Percentiles rank a stretch among this genome's conserved stretches.
These are phyloP conservation scores for Mycosarcoma mackinlayi DNA, from an alignment of 1,284 basidiomycete species.

Conservation along the genomic window DNA sequence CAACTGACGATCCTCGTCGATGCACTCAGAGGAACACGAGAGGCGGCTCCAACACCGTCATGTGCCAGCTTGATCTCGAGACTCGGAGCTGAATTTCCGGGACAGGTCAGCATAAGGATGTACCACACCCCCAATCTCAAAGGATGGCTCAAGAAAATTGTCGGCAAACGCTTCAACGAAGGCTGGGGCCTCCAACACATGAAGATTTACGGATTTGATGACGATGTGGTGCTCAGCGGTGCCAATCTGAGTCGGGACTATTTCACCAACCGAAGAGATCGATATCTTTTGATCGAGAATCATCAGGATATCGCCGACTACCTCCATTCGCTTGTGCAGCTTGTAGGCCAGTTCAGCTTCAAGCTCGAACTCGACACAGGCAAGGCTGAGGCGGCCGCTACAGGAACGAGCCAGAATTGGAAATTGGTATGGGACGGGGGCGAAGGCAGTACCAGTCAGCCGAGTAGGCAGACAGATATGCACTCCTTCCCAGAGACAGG, in stretches of 20 bases:
- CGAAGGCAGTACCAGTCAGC: slow-evolving; percentile 3
- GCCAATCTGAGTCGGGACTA: slow-evolving; percentile 96
- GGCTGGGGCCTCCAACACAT: slow-evolving; percentile 99
- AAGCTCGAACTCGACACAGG: slow-evolving; percentile 22
- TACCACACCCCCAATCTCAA: slow-evolving; percentile 82
- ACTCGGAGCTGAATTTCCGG: slow-evolving; percentile 72
- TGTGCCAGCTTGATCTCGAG: slow-evolving; percentile 65
- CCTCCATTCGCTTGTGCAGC: slow-evolving; percentile 80
- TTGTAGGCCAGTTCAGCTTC: slow-evolving; percentile 81
- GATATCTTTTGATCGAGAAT: slow-evolving; percentile 81
- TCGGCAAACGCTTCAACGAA: slow-evolving; percentile 94
- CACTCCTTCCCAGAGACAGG: slow-evolving; percentile 23
- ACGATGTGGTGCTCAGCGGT: slow-evolving; percentile 90
- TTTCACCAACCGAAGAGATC: slow-evolving; percentile 93
- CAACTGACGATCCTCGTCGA: slow-evolving; percentile 84
- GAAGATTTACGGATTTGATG: slow-evolving; percentile 93
- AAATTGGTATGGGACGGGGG: slow-evolving; percentile 61
- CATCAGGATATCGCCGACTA: slow-evolving; percentile 81
- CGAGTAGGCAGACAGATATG: neutral
- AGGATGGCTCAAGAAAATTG: slow-evolving; percentile 78
- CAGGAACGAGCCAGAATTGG: slow-evolving; percentile 18
- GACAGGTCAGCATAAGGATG: slow-evolving; percentile 80
- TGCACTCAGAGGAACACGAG: slow-evolving; percentile 89
- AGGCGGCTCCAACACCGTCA: slow-evolving; percentile 73
- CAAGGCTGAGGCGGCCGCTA: neutral